Percentiles rank a stretch among this genome's conserved stretches.
phyloP scores from a whole-genome alignment of 768 basidiomycete genomes.

The Amanita rubescens region DNA sequence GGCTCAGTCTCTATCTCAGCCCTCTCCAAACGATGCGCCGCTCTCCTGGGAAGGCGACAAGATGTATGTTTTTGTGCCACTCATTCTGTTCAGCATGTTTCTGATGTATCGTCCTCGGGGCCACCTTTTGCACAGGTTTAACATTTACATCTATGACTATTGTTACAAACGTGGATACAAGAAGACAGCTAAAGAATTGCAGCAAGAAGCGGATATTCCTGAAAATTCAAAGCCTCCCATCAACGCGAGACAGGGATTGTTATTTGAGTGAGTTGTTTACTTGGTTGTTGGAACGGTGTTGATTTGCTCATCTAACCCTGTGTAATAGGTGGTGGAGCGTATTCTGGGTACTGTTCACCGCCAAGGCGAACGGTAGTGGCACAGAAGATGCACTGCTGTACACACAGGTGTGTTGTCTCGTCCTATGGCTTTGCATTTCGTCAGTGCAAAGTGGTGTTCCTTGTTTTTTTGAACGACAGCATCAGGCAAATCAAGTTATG shows the following conservation, averaged over 20 bases:
- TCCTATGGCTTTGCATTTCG: conserved; percentile 12
- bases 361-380: conserved; percentile 61
- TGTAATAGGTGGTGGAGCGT: conserved; percentile 77
- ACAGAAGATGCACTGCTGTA: conserved; percentile 70
- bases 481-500: conserved; percentile 22
- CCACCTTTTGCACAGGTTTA: conserved; percentile 49
- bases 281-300: conserved; percentile 1
- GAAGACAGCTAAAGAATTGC: conserved; percentile 64
- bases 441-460: conserved; percentile 5
- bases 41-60: conserved; percentile 80
- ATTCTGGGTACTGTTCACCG: conserved; percentile 80
- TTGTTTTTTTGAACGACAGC: conserved; percentile 12
- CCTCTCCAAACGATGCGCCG: conserved; percentile 15
- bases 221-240: conserved; percentile 65
- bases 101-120: not conserved
- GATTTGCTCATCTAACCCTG: conserved; percentile 2
- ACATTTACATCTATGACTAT: conserved; percentile 85
- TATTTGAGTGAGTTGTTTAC: conserved; percentile 59
- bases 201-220: conserved; percentile 58
- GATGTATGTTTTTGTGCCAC: conserved; percentile 45
- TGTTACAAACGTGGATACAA: conserved; percentile 72
- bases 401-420: conserved; percentile 49
- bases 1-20: conserved; percentile 14
- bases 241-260: conserved; percentile 73
- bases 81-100: not conserved